These are phyloP conservation scores for Lepidium campestre DNA, from an alignment of 441 rosid species.

Conservation along the genomic window DNA sequence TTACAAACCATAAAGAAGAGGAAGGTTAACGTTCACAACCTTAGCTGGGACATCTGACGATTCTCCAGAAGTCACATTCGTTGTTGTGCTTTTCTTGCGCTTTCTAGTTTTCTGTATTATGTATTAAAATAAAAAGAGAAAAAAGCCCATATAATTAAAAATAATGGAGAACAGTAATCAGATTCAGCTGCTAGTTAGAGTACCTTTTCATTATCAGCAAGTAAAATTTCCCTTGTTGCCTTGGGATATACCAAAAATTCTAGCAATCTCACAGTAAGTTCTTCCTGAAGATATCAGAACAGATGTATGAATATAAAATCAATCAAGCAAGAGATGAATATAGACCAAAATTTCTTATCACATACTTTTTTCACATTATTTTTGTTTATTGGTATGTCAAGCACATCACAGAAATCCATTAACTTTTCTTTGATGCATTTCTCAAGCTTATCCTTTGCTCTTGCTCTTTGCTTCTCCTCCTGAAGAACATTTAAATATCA, in stretches of 20 bases:
- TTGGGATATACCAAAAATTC: conserved; percentile 87
- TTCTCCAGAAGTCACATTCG: conserved; percentile 43
- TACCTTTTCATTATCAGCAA: conserved; percentile 85
- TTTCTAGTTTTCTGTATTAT: conserved; percentile 57
- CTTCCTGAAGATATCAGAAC: conserved; percentile 48
- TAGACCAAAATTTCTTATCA: neutral
- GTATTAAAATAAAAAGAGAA: neutral
- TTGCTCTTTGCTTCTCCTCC: conserved; percentile 80
- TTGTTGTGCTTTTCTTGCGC: conserved; percentile 49
- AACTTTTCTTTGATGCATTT: conserved; percentile 87
- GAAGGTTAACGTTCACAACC: conserved; percentile 35
- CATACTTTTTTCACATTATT: conserved; percentile 66
- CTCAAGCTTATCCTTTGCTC: conserved; percentile 79
- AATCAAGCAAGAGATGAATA: neutral
- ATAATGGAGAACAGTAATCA: neutral
- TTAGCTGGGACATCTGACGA: conserved; percentile 51
- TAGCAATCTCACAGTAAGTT: conserved; percentile 63
- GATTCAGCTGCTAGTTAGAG: neutral
- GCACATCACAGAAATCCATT: conserved; percentile 83
- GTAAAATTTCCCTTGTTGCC: conserved; percentile 66
- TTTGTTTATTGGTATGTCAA: conserved; percentile 73
- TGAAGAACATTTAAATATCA: neutral
- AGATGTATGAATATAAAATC: neutral
- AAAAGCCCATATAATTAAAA: neutral
- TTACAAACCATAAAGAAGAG: neutral